These are phyloP conservation scores for Suaeda aralocaspica DNA, from an alignment of 148 eudicot species.

Conservation along the genomic window DNA sequence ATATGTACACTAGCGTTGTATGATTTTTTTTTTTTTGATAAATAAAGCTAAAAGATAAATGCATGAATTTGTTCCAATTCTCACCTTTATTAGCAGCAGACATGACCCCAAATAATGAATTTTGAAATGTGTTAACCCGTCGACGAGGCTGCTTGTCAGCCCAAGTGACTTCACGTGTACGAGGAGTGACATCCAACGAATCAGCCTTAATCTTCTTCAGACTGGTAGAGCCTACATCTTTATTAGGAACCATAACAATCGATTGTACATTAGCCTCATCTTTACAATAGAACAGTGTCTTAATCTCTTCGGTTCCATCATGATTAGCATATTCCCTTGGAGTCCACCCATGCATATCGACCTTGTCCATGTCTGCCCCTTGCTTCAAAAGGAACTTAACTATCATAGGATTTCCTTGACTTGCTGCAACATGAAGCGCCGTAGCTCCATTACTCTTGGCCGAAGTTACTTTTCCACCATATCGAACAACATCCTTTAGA, in stretches of 20 bases:
- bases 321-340: constrained; percentile 53
- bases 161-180: constrained; percentile 26
- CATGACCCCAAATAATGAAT: constrained; percentile 64
- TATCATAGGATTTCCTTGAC: constrained; percentile 42
- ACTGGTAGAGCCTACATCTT: constrained; percentile 20
- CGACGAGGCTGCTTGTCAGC: constrained; percentile 32
- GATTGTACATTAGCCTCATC: constrained; percentile 21
- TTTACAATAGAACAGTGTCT: constrained; percentile 33
- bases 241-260: constrained; percentile 13
- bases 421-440: constrained; percentile 59
- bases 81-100: constrained; percentile 51
- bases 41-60: not conserved
- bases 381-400: constrained; percentile 56
- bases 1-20: no score
- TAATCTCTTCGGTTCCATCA: constrained; percentile 62
- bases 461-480: constrained; percentile 53
- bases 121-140: constrained; percentile 38
- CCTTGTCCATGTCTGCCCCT: constrained; percentile 55
- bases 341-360: constrained; percentile 52
- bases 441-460: constrained; percentile 47
- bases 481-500: constrained; percentile 49
- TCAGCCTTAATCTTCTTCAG: constrained; percentile 42
- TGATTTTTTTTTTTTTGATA: no score
- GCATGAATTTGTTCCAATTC: not conserved
- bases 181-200: constrained; percentile 36